Conservation (phyloP, 2,329 filamentous ascomycete genomes). For the Trichoderma hamatum region DNA sequence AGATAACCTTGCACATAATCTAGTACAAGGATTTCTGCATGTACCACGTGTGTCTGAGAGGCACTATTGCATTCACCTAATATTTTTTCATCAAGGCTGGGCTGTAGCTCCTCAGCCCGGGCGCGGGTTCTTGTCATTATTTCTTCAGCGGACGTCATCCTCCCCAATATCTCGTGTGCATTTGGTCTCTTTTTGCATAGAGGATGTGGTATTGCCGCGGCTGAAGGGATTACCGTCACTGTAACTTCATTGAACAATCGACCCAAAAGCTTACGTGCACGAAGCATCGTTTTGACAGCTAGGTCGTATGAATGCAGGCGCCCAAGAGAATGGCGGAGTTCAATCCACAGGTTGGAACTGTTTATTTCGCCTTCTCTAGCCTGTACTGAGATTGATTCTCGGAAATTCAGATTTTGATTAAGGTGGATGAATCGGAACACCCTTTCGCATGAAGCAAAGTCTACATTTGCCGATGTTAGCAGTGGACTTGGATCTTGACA, state of each 20-base stretch:
- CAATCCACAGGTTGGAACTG: constrained; percentile 30
- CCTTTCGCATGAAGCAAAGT: constrained; percentile 11
- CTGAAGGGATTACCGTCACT: constrained; percentile 37
- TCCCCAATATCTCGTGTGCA: constrained; percentile 32
- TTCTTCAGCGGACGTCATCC: constrained; percentile 28
- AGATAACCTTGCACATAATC: constrained; percentile 32
- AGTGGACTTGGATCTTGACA: too few species aligned
- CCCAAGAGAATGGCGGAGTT: constrained; percentile 37
- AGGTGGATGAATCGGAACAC: constrained; percentile 9
- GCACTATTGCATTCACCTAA: constrained; percentile 19
- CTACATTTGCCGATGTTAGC: background rate
- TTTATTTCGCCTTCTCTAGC: constrained; percentile 11
- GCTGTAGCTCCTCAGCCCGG: constrained; percentile 33
- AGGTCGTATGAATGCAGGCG: constrained; percentile 35
- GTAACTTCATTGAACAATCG: constrained; percentile 39
- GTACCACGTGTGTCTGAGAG: constrained; percentile 38
- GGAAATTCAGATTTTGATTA: background rate
- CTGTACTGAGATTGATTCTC: constrained; percentile 11
- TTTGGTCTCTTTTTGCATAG: constrained; percentile 29
- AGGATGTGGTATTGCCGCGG: constrained; percentile 27
- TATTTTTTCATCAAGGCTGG: constrained; percentile 35
- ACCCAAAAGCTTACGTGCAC: constrained; percentile 34
- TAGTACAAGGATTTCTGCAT: constrained; percentile 42
- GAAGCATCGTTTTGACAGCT: constrained; percentile 30
- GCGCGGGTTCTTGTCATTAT: constrained; percentile 8